Conservation (phyloP, 805 yeast genomes). For the Sugiyamaella boreocaroliniensis region DNA sequence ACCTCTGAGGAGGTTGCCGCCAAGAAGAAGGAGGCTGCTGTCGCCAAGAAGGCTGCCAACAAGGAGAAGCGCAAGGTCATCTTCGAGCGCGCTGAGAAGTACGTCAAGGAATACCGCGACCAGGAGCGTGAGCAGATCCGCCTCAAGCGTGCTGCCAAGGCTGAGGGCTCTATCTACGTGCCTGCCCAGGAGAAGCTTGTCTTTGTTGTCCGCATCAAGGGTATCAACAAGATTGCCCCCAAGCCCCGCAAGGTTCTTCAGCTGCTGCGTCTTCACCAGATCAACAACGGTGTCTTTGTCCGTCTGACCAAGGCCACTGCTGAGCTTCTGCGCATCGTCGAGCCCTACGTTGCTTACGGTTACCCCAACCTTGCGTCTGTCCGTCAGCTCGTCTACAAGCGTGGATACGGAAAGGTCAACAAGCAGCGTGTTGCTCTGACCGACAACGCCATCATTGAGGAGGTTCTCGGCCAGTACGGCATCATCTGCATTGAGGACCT, state of each 20-base stretch:
- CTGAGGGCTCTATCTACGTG: slow-evolving; percentile 87
- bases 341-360: slow-evolving; percentile 79
- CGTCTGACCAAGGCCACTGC: slow-evolving; percentile 75
- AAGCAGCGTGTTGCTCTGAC: slow-evolving; percentile 68
- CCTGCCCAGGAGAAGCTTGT: slow-evolving; percentile 92
- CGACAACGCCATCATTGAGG: slow-evolving; percentile 70
- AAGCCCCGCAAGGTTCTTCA: slow-evolving; percentile 94
- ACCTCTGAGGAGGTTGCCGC: slow-evolving; percentile 51
- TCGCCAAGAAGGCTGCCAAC: slow-evolving; percentile 31
- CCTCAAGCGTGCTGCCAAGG: slow-evolving; percentile 92
- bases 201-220: slow-evolving; percentile 97
- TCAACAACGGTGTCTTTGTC: slow-evolving; percentile 74
- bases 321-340: slow-evolving; percentile 70
- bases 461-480: slow-evolving; percentile 66
- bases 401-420: slow-evolving; percentile 79
- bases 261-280: slow-evolving; percentile 69
- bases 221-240: slow-evolving; percentile 97
- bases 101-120: slow-evolving; percentile 88
- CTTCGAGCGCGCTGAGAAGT: slow-evolving; percentile 93
- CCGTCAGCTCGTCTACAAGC: slow-evolving; percentile 72
- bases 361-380: slow-evolving; percentile 71
- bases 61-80: slow-evolving; percentile 42
- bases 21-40: slow-evolving; percentile 46
- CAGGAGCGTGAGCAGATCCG: slow-evolving; percentile 78
- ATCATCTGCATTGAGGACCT: slow-evolving; percentile 69